Conservation (phyloP, 2,329 filamentous ascomycete species). For the Cladorrhinum sp. region DNA sequence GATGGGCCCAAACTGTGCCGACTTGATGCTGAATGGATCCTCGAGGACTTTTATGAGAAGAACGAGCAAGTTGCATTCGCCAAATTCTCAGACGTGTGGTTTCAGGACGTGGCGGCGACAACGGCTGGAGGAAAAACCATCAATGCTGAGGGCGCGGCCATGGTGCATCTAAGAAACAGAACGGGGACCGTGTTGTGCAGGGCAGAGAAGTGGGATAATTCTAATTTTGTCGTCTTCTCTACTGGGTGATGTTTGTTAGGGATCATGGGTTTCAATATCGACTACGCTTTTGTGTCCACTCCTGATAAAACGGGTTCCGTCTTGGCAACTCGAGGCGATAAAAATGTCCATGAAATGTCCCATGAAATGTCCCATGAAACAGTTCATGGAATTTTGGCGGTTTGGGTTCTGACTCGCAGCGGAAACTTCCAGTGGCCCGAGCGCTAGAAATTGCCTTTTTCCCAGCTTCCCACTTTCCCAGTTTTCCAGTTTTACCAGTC, state of each 20-base stretch:
- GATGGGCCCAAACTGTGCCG: constrained; percentile 29
- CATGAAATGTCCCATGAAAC: no score
- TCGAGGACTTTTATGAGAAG: constrained; percentile 31
- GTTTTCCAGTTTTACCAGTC: neutral
- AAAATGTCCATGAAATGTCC: neutral
- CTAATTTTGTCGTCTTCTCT: constrained; percentile 22
- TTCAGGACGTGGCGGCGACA: constrained; percentile 26
- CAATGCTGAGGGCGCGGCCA: constrained; percentile 29
- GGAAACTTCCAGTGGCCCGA: neutral
- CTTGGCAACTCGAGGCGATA: neutral
- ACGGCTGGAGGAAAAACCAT: constrained; percentile 29
- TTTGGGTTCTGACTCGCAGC: constrained; percentile 4
- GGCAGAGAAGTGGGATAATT: constrained; percentile 23
- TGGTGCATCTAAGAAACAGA: constrained; percentile 23
- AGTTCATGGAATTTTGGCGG: constrained; percentile 4
- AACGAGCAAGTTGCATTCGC: constrained; percentile 28
- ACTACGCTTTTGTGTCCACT: no score
- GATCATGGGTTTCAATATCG: no score
- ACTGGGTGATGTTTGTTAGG: neutral
- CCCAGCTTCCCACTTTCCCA: neutral
- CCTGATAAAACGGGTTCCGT: neutral
- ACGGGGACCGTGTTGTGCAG: constrained; percentile 21
- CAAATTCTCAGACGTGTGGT: constrained; percentile 31
- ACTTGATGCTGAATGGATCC: constrained; percentile 32
- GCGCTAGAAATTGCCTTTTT: neutral